Conservation (phyloP, 208 protist species). For the Phytomonas sp. region DNA sequence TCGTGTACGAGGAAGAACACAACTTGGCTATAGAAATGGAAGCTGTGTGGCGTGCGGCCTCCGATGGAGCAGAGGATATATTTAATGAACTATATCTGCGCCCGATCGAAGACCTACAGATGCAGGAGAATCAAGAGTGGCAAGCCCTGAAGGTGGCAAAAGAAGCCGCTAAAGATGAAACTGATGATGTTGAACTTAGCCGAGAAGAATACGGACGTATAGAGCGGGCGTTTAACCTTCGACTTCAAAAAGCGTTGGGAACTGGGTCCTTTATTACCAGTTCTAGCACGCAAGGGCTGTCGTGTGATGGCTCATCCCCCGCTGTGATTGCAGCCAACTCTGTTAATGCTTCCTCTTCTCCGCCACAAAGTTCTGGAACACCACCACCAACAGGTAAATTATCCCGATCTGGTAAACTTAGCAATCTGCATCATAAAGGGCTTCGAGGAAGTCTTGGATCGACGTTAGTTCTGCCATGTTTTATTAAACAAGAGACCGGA, state of each 20-base stretch:
- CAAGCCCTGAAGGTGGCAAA: conserved; percentile 13
- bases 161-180: conserved; percentile 19
- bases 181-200: conserved; percentile 37
- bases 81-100: conserved; percentile 20
- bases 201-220: conserved; percentile 37
- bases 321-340: background rate
- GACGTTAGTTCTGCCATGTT: background rate
- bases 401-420: background rate
- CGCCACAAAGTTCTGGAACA: background rate
- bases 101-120: conserved; percentile 21
- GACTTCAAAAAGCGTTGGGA: conserved; percentile 27
- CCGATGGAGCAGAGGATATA: conserved; percentile 13
- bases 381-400: conserved; percentile 5
- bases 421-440: conserved; percentile 6
- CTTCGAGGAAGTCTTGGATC: background rate
- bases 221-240: conserved; percentile 42
- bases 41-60: conserved; percentile 27
- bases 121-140: conserved; percentile 20
- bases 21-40: conserved; percentile 19
- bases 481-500: background rate
- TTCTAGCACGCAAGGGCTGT: conserved; percentile 16
- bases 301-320: background rate
- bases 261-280: background rate
- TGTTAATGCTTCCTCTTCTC: background rate
- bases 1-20: conserved; percentile 35